Conservation (phyloP, 78 protist species). For the Planoprotostelium fungivorum region DNA sequence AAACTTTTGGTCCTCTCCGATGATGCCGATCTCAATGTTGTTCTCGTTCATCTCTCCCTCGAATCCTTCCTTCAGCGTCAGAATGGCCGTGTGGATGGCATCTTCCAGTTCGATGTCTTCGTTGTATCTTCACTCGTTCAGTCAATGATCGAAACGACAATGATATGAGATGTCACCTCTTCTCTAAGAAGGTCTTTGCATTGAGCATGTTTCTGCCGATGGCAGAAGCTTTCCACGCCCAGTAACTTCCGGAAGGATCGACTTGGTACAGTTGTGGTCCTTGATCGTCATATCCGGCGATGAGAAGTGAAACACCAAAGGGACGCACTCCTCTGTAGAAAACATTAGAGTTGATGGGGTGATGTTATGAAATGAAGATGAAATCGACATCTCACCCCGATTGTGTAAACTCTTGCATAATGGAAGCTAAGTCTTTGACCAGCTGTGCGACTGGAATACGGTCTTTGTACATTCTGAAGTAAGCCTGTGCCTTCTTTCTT, state of each 20-base stretch:
- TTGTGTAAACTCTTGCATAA: slow-evolving; percentile 99
- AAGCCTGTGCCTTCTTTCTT: slow-evolving; percentile 88
- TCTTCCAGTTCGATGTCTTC: slow-evolving; percentile 97
- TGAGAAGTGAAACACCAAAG: slow-evolving; percentile 96
- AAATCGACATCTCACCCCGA: slow-evolving; percentile 66
- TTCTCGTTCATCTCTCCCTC: slow-evolving; percentile 79
- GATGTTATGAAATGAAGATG: slow-evolving; percentile 4
- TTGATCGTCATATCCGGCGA: slow-evolving; percentile 83
- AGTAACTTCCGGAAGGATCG: slow-evolving; percentile 93
- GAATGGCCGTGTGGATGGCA: slow-evolving; percentile 96
- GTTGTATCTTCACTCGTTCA: slow-evolving; percentile 45
- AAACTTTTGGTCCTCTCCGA: slow-evolving; percentile 55
- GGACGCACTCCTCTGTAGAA: slow-evolving; percentile 95
- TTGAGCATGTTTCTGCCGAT: slow-evolving; percentile 91
- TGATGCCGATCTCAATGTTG: slow-evolving; percentile 93
- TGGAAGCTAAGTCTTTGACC: slow-evolving; percentile 93
- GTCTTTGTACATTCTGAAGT: slow-evolving; percentile 77
- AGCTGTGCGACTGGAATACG: slow-evolving; percentile 77
- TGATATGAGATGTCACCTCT: slow-evolving; percentile 51
- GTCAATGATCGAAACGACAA: background rate
- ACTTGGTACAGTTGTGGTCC: slow-evolving; percentile 97
- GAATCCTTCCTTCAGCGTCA: slow-evolving; percentile 84
- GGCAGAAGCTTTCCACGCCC: slow-evolving; percentile 99
- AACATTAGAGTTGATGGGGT: background rate
- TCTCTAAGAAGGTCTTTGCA: slow-evolving; percentile 97